Conservation (phyloP, 768 basidiomycete genomes). For the Tulasnella sp. region DNA sequence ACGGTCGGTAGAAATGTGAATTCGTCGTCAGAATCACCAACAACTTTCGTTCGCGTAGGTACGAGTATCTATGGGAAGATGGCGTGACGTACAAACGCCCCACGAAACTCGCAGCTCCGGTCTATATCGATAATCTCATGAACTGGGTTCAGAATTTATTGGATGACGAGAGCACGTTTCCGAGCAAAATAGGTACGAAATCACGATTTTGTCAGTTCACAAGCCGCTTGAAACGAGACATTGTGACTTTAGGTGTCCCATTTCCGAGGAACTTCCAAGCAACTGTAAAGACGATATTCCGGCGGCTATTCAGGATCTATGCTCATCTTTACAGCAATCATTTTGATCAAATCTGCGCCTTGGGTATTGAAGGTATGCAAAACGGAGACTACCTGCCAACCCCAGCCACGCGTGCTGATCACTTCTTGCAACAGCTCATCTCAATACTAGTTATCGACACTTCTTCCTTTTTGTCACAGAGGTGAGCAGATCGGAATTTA, state of each 20-base stretch:
- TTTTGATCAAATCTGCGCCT: conserved; percentile 95
- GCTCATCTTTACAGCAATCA: conserved; percentile 99
- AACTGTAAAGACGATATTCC: conserved; percentile 80
- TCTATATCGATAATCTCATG: conserved; percentile 97
- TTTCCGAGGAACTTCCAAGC: conserved; percentile 85
- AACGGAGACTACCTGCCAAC: no score
- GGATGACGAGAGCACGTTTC: conserved; percentile 87
- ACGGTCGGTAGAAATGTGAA: conserved; percentile 38
- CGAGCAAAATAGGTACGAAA: conserved; percentile 76
- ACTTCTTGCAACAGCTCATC: conserved; percentile 49
- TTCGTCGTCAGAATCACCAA: background rate
- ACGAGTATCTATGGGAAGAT: conserved; percentile 93
- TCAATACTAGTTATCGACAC: conserved; percentile 97
- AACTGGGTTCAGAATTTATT: conserved; percentile 91
- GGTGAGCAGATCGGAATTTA: conserved; percentile 32
- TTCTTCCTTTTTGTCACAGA: conserved; percentile 96
- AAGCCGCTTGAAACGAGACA: background rate
- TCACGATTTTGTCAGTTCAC: background rate
- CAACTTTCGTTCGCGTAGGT: conserved; percentile 34
- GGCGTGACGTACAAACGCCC: conserved; percentile 75
- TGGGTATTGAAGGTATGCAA: conserved; percentile 85
- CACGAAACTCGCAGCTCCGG: conserved; percentile 87
- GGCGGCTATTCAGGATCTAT: conserved; percentile 91
- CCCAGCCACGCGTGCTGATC: no score
- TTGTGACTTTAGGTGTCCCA: conserved; percentile 50